Evolutionary conservation across 148 eudicot genomes (phyloP), one percentile per base, ranked within the genome.

Genomic region (Euryodendron excelsum): DNA sequence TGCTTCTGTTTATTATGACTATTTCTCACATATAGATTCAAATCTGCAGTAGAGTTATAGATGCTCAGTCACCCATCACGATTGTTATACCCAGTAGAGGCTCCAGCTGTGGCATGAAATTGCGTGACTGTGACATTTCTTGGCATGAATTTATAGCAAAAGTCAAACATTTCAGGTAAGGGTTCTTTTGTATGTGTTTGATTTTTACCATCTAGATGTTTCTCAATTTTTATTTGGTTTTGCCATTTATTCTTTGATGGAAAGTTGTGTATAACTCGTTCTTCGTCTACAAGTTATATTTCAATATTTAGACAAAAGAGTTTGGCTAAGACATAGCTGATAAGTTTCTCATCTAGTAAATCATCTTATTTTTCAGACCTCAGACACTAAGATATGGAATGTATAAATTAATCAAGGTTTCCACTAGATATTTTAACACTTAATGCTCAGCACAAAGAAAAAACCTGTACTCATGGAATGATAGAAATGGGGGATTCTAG

Each of bases 31-130:
- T 48, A 45, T 79, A 55, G 60, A 47, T 81, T 48, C 53, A 50
- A 58, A 73, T 80, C 78, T 87, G 81, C 91, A 96, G 99, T 79
- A 83, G 90, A 87, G 92, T 96, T 70, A 76, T 92, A 78, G 99
- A 93, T 81, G 98, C 99, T 75, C 85, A 88, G 75, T 92, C 99
- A 76, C 98, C 98, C 0, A 72, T 82, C 73, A 93, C 99, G 55
- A 89, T 96, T 77, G 94, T 90, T 76, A 81, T 90, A 61, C 91
- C 90, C 28, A 31, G 81, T 73, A 84, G 79, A 74, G 89, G 85
- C 56, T 84, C 87, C 30, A 62, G 36, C 25, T 31, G 74, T 52
- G 85, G 82, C 77, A 80, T 80, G 21, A 84, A 78, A 67, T 84
- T 96, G 77, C 98, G 97, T 30, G 86, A 84, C 39, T 89, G 90